These are phyloP conservation scores for Lentinula aciculospora DNA, from an alignment of 768 basidiomycete species.

Conservation along the genomic window DNA sequence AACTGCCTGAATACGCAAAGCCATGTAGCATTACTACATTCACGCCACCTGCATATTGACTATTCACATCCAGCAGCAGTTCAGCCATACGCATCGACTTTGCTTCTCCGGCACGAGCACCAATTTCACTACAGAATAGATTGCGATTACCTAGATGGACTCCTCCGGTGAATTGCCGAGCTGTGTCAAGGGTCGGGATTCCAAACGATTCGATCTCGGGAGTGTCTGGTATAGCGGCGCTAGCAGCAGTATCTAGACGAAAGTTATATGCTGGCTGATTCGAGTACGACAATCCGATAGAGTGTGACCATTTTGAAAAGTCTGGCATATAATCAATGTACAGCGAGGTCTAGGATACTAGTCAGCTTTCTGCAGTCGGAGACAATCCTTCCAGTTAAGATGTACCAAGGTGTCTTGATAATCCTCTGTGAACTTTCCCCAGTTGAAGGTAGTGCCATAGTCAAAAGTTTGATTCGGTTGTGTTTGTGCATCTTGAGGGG, in stretches of 20 bases:
- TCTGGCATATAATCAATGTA: conserved; percentile 13
- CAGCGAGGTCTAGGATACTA: conserved; percentile 6
- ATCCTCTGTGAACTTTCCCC: conserved; percentile 12
- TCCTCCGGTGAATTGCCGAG: conserved; percentile 11
- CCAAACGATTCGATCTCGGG: conserved; percentile 14
- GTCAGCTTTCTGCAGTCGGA: neutral
- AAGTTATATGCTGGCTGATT: conserved; percentile 15
- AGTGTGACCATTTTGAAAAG: conserved; percentile 9
- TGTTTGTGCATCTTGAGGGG: neutral
- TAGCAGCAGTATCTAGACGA: conserved; percentile 11
- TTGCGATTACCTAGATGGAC: conserved; percentile 12
- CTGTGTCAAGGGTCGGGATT: conserved; percentile 11
- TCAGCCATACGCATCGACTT: conserved; percentile 10
- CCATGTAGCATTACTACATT: conserved; percentile 13
- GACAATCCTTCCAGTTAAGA: neutral
- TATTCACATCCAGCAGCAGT: conserved; percentile 10
- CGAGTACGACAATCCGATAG: conserved; percentile 10
- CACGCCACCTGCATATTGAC: conserved; percentile 13
- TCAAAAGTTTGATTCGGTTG: conserved; percentile 10
- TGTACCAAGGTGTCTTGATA: conserved; percentile 12
- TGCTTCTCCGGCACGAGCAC: conserved; percentile 7
- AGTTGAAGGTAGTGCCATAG: conserved; percentile 10
- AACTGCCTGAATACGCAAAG: conserved; percentile 13
- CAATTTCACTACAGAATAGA: conserved; percentile 10
- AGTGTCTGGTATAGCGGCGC: conserved; percentile 12